Conservation (phyloP, 1,139 yeast species). For the Sugiyamaella sp. region DNA sequence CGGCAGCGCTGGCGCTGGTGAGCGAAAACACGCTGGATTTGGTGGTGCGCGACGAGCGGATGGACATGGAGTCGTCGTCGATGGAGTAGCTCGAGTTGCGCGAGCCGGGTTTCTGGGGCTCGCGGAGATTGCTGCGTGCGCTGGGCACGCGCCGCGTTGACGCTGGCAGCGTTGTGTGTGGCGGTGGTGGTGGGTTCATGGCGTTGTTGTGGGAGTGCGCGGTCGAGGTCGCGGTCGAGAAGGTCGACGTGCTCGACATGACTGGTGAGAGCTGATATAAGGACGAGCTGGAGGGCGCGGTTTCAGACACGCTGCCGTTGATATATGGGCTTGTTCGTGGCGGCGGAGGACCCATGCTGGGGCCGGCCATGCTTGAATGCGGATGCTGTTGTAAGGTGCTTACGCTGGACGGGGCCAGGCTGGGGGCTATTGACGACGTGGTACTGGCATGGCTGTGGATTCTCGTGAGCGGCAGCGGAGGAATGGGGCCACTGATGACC, state of each 20-base stretch:
- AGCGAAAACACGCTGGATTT: conserved; percentile 27
- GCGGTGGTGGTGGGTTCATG: conserved; percentile 10
- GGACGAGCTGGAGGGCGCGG: not conserved
- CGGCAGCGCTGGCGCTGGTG: conserved; percentile 32
- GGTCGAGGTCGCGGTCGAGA: not conserved
- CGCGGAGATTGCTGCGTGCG: not conserved
- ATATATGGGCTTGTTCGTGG: conserved; percentile 8
- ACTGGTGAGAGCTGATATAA: conserved; percentile 14
- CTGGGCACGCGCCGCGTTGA: not conserved
- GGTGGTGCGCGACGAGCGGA: conserved; percentile 25
- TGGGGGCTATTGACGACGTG: conserved; percentile 10
- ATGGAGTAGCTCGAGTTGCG: conserved; percentile 20
- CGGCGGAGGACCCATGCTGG: conserved; percentile 9
- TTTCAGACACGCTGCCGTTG: not conserved
- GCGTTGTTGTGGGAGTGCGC: conserved; percentile 7
- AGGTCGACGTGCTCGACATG: conserved; percentile 8
- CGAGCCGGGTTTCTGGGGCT: conserved; percentile 8
- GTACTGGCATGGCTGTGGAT: conserved; percentile 20
- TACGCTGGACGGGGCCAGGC: conserved; percentile 2
- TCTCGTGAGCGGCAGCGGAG: conserved; percentile 34
- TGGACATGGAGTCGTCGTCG: conserved; percentile 27
- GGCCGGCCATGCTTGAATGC: conserved; percentile 1
- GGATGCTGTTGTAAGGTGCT: not conserved
- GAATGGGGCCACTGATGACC: conserved; percentile 37
- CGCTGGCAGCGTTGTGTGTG: not conserved